Base-by-base conservation (phyloP, 148 eudicot species). In the Rhododendron kiyosumense region DNA sequence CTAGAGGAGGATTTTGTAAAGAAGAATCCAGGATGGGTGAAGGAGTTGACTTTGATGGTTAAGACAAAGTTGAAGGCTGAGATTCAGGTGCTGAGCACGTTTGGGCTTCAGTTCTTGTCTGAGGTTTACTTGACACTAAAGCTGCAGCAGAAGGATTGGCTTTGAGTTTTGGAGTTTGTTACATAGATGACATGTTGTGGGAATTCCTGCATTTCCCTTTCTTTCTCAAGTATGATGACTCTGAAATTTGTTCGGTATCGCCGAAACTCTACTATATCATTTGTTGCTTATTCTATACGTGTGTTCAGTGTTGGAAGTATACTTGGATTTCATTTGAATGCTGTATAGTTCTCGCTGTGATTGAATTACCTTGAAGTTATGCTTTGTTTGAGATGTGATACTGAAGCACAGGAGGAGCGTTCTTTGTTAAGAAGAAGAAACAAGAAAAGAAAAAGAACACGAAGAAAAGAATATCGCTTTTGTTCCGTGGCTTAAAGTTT, bases 1-100 rank as follows among this genome's bases (percentile, higher is more conserved):
- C 78, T 97, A 86, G 95, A 95, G 92, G 99, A 97, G 90, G 99
- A 97, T 91, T 97, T 97, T 73, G 98, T 97, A 86, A 95, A 95
- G 95, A 97, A 95, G 93, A 97, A 96, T 90, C 97, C 97, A 0
- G 94, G 92, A 18, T 96, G 98, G 99, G 98, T 95, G 61, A 89
- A 92, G 85, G 99, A 95, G 92, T 86, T 97, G 94, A 94, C 88
- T 90, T 69, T 96, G 90, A 97, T 97, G 99, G 98, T 97, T 86
- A 95, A 93, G 93, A 91, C 96, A 7, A 95, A 93, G 88, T 95
- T 94, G 85, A 97, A 97, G 95, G 99, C 98, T 83, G 99, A 97
- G 81, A 97, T 97, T 85, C 99, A 97, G 92, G 98, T 98, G 20
- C 88, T 97, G 90, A 95, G 98, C 71, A 87, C 98, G 12, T 97